Evolutionary conservation across 1,284 basidiomycete species (phyloP).

Genomic region (Ceratobasidium sp.): DNA sequence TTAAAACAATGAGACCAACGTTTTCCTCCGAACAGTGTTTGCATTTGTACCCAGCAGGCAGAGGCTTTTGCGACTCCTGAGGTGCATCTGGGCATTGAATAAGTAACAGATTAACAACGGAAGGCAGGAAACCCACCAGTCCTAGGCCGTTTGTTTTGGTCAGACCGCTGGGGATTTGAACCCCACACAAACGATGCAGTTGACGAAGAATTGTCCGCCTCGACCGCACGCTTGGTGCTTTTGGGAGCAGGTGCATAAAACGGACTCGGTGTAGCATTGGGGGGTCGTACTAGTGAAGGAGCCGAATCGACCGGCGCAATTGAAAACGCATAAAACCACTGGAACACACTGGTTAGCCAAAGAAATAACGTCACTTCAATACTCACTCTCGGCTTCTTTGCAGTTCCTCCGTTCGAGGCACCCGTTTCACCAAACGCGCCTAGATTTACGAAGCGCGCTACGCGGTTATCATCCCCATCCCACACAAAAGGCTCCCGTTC

Average conservation of each 20-base stretch:
- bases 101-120: neutral
- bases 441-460: conserved; percentile 81
- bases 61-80: conserved; percentile 20
- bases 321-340: conserved; percentile 83
- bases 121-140: neutral
- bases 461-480: conserved; percentile 67
- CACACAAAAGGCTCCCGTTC: conserved; percentile 89
- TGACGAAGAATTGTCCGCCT: conserved; percentile 12
- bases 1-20: conserved; percentile 2
- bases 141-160: conserved; percentile 27
- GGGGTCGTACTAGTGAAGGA: conserved; percentile 58
- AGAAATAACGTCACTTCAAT: conserved; percentile 1
- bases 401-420: conserved; percentile 55
- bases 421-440: conserved; percentile 75
- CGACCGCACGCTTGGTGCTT: conserved; percentile 34
- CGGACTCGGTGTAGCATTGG: conserved; percentile 76
- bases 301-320: conserved; percentile 57
- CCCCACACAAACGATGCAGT: conserved; percentile 36
- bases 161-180: conserved; percentile 20
- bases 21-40: conserved; percentile 42
- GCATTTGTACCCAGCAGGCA: conserved; percentile 43
- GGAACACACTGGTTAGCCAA: conserved; percentile 25
- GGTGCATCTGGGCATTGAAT: neutral
- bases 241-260: conserved; percentile 53
- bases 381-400: conserved; percentile 83